A percentile compares a stretch with the other conserved stretches of the same genome.
Conservation (phyloP, 768 basidiomycete species). For the Pulveroboletus sp. region DNA sequence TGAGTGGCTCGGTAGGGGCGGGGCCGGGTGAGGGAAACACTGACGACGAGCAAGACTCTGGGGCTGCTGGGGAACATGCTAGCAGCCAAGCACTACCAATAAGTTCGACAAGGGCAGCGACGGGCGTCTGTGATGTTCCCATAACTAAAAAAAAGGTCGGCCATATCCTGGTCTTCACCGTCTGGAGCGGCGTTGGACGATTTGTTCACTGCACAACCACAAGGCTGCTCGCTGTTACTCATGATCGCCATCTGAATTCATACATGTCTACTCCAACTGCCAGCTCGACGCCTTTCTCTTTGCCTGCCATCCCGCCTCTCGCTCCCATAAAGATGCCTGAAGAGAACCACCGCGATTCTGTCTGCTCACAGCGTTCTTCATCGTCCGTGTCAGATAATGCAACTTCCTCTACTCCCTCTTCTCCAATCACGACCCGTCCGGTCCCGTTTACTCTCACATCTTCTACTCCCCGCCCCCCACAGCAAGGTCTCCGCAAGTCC, state of each 20-base stretch:
- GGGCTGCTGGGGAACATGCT: conserved; percentile 12
- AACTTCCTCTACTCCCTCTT: conserved; percentile 41
- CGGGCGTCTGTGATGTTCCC: conserved; percentile 18
- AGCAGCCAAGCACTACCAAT: too few species aligned
- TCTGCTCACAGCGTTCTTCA: conserved; percentile 20
- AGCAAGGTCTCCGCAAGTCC: conserved; percentile 57
- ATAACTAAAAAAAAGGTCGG: conserved; percentile 16
- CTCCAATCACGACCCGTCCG: conserved; percentile 23
- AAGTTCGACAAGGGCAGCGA: not conserved
- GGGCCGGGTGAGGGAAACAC: conserved; percentile 13
- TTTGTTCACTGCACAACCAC: conserved; percentile 3
- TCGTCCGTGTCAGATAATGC: conserved; percentile 38
- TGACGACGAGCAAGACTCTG: conserved; percentile 42
- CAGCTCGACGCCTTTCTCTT: conserved; percentile 22
- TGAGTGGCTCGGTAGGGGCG: not conserved
- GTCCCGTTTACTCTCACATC: conserved; percentile 4
- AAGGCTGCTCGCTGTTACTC: conserved; percentile 5
- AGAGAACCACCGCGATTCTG: conserved; percentile 21
- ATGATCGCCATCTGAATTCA: conserved; percentile 15
- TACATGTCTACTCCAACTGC: conserved; percentile 17
- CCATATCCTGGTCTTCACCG: conserved; percentile 4
- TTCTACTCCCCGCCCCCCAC: conserved; percentile 22
- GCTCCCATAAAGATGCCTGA: conserved; percentile 43
- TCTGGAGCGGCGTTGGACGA: conserved; percentile 4
- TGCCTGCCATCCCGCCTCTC: conserved; percentile 38